phyloP scores from a whole-genome alignment of 768 basidiomycete genomes.

The Termitomyces sp. region DNA sequence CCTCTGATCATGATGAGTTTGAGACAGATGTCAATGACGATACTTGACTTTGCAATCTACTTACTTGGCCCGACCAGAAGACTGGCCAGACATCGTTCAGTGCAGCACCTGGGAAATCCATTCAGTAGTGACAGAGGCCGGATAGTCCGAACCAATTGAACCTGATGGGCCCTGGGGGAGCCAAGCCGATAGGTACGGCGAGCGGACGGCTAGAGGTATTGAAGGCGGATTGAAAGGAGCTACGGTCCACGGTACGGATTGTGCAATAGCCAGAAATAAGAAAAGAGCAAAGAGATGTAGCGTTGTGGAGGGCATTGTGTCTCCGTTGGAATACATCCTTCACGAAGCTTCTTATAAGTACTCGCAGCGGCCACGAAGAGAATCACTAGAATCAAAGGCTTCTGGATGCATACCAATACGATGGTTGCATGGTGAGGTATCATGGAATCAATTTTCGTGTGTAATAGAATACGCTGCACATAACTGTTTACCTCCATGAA shows the following conservation, averaged over 20 bases:
- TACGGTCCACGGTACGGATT: slow-evolving; percentile 39
- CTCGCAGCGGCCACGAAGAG: background rate
- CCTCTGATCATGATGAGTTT: slow-evolving; percentile 27
- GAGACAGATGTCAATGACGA: slow-evolving; percentile 15
- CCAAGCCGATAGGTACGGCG: slow-evolving; percentile 66
- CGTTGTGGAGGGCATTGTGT: background rate
- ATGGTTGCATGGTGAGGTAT: no score
- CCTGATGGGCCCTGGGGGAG: slow-evolving; percentile 47
- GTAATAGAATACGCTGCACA: no score
- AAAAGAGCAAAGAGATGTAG: slow-evolving; percentile 4
- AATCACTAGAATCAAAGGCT: background rate
- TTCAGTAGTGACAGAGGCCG: background rate
- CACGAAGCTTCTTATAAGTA: background rate
- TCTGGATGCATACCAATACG: background rate
- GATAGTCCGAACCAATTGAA: slow-evolving; percentile 13
- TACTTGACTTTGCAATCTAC: no score
- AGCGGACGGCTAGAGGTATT: slow-evolving; percentile 59
- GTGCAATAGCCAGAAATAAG: slow-evolving; percentile 10
- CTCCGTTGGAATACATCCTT: background rate
- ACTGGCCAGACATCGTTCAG: no score
- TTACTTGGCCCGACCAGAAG: no score
- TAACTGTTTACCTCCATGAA: no score
- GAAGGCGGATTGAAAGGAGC: slow-evolving; percentile 54
- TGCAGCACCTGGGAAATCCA: background rate
- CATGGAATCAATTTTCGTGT: no score